Evolutionary conservation across 1,139 yeast species (phyloP), one percentile per base, ranked within the genome.

Genomic region (Debaryomyces singareniensis): DNA sequence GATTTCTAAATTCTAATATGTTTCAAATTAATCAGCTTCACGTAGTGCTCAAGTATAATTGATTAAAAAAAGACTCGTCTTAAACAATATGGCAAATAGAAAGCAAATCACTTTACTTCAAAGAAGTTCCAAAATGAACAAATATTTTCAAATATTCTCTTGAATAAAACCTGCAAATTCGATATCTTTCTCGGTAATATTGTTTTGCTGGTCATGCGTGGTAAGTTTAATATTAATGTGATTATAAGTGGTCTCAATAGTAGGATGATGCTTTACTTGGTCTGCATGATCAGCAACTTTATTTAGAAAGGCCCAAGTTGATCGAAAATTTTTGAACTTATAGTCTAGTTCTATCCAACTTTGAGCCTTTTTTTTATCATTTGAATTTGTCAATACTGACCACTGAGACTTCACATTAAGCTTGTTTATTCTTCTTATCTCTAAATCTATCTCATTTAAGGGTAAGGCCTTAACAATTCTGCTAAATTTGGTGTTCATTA

Each of bases 201-300:
- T 70, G 25, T 65, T 64, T 0, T 58, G 63, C 0, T 65, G 59
- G 45, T 84, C 95, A 45, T 84, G 94, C 0, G 94, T 84, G 3
- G 80, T 72, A 25, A 83, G 52, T 18, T 65, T 61, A 3, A 84
- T 43, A 10, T 61, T 59, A 1, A 83, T 85, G 26, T 59, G 54
- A 42, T 77, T 83, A 46, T 83, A 84, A 0, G 76, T 67, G 2
- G 79, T 79, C 1, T 60, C 60, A 4, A 81, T 74, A 0, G 76
- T 74, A 0, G 95, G 94, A 48, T 85, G 95, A 44, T 85, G 95
- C 16, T 76, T 79, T 44, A 61, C 54, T 2, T 59, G 44, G 45
- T 81, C 83, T 1, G 86, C 69, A 27, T 75, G 58, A 55, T 73
- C 55, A 2, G 87, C 75, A 2, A 83, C 71, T 32, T 68, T 67